Base-by-base conservation (phyloP, 1,284 basidiomycete species). In the Stereum hirsutum region DNA sequence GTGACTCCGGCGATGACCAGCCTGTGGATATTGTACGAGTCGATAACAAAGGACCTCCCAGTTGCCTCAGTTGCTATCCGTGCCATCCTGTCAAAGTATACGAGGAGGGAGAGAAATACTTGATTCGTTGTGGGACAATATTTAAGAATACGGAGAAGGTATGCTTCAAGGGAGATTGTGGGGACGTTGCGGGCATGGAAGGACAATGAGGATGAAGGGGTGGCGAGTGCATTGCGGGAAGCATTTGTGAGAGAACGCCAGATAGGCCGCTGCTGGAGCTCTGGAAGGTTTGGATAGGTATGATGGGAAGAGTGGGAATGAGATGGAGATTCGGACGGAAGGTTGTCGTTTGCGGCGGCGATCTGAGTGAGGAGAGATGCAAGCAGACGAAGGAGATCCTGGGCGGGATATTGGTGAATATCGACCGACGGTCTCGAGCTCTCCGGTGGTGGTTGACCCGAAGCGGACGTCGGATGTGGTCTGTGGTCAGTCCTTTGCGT, bases 111-210 rank as follows among this genome's bases (percentile, higher is more conserved):
- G 7, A 98, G 72, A 58, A 99, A 99, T 34, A 99, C 95, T 58
- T 98, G 91, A 66, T 98, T 99, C 34, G 94, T 95, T 2, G 94
- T 94, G 2, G 95, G 95, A 60, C 95, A 99, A 62, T 99, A 99
- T 59, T 95, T 97, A 63, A 97, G 80, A 50, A 99, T 99, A 32
- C 95, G 82, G 25, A 95, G 68, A 8, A 99, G 78, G 59, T 99
- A 99, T 3, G 89, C 81, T 62, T 98, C 94, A 55, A 99, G 89
- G 21, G 87, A 37, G 19, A 42, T 34, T 32, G 43, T 46, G 32
- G 46, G 47, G 39, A 50, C 39, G 23, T 45, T 39, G 25, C 19
- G 34, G 36, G 44, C 31, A 32, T 41, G 27, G 41, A 98, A 98
- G 35, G 90, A 89, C 26, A 97, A 78, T 0, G 89, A 81, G 19